A percentile compares a stretch with the other conserved stretches of the same genome.
Evolutionary conservation across 2,329 filamentous ascomycete species (phyloP).

Genomic region (Endocalyx cinctus): DNA sequence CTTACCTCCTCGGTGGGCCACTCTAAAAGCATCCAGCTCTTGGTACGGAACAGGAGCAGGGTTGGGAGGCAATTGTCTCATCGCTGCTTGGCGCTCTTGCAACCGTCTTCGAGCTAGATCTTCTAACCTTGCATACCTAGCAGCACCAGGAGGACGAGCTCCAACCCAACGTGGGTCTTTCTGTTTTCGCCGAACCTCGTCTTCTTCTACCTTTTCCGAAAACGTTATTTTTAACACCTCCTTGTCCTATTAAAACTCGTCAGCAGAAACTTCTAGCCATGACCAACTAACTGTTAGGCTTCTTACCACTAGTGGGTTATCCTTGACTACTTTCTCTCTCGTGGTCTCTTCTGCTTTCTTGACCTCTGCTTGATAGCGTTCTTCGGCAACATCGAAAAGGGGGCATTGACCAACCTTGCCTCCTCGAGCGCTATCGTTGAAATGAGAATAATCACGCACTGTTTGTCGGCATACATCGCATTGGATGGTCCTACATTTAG

Average conservation of each 20-base stretch:
- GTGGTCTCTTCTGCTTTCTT: conserved; percentile 55
- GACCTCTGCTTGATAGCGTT: conserved; percentile 60
- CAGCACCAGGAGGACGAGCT: too few relatives aligned
- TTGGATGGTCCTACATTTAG: conserved; percentile 51
- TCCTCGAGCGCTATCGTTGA: conserved; percentile 48
- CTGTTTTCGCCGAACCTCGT: conserved; percentile 27
- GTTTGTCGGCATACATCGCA: conserved; percentile 71
- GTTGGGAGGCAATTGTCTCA: too few relatives aligned
- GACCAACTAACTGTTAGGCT: neutral
- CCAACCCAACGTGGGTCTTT: neutral
- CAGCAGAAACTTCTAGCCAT: conserved; percentile 3
- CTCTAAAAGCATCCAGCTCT: too few relatives aligned
- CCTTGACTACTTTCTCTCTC: conserved; percentile 47
- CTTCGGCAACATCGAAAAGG: conserved; percentile 59
- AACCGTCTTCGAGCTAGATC: too few relatives aligned
- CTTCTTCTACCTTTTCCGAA: conserved; percentile 46
- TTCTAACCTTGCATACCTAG: too few relatives aligned
- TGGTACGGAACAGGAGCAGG: too few relatives aligned
- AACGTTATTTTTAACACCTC: conserved; percentile 56
- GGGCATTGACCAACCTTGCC: conserved; percentile 56
- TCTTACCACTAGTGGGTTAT: conserved; percentile 55
- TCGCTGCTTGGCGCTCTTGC: too few relatives aligned
- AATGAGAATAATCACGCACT: conserved; percentile 62
- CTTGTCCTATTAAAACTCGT: conserved; percentile 28
- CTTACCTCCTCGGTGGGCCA: too few relatives aligned